These are phyloP conservation scores for Musa balbisiana DNA, from an alignment of 202 grass and related monocot species.

Conservation along the genomic window DNA sequence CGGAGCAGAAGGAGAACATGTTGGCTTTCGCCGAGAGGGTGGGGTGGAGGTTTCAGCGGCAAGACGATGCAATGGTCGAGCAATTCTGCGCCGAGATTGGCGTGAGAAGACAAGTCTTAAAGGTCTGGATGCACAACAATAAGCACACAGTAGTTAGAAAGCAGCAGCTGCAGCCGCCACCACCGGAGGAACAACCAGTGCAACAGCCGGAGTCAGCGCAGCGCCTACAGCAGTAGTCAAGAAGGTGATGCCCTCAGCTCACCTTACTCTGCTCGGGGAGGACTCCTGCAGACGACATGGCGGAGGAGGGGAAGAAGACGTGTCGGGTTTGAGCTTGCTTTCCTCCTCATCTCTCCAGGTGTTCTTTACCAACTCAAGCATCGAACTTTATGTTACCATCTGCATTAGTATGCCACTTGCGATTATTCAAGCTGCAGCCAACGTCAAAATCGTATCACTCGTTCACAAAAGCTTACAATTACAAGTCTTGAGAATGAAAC, in stretches of 20 bases:
- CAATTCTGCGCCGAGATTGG: slow-evolving; percentile 6
- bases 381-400: not conserved
- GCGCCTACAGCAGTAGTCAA: too few species aligned
- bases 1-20: slow-evolving; percentile 15
- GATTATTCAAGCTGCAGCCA: not conserved
- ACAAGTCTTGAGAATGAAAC: too few species aligned
- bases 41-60: slow-evolving; percentile 6
- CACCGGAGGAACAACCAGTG: not conserved
- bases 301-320: too few species aligned
- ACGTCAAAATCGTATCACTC: too few species aligned
- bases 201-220: not conserved
- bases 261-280: too few species aligned
- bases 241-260: too few species aligned
- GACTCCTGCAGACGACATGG: too few species aligned
- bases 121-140: slow-evolving; percentile 17
- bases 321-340: not conserved
- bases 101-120: slow-evolving; percentile 1
- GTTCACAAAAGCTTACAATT: too few species aligned
- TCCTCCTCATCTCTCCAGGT: not conserved
- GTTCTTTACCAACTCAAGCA: not conserved
- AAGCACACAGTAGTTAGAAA: not conserved
- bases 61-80: not conserved
- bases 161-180: not conserved
- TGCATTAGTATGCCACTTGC: not conserved
- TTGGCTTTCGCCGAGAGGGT: slow-evolving; percentile 6